A percentile compares a stretch with the other conserved stretches of the same genome.
phyloP scores from a whole-genome alignment of 495 filamentous ascomycete species.

The Tuber magnatum region DNA sequence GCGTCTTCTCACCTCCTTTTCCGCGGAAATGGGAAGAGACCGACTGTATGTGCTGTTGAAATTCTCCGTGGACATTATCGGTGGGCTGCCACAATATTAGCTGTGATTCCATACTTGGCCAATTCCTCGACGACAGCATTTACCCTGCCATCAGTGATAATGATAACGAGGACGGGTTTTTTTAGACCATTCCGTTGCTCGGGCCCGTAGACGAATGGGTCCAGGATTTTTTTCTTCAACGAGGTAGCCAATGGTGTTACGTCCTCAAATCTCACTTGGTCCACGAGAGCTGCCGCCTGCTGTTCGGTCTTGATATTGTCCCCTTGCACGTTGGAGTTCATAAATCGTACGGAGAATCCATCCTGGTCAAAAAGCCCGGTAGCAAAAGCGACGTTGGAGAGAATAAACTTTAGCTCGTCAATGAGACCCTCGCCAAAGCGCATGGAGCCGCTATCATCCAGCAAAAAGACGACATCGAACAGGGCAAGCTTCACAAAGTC shows the following conservation, averaged over 20 bases:
- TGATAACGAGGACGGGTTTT: slow-evolving; percentile 64
- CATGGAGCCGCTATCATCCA: slow-evolving; percentile 67
- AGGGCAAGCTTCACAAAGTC: slow-evolving; percentile 62
- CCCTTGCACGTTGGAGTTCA: slow-evolving; percentile 52
- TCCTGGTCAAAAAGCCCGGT: slow-evolving; percentile 65
- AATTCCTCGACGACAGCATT: neutral
- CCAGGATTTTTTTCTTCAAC: slow-evolving; percentile 56
- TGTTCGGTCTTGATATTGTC: slow-evolving; percentile 53
- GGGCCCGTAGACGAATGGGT: slow-evolving; percentile 52
- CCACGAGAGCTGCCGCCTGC: slow-evolving; percentile 54
- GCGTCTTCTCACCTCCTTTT: slow-evolving; percentile 25
- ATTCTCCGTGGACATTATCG: slow-evolving; percentile 33
- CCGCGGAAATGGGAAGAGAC: slow-evolving; percentile 29
- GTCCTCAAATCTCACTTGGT: slow-evolving; percentile 56
- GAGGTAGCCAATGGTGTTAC: slow-evolving; percentile 61
- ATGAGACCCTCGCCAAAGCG: slow-evolving; percentile 61
- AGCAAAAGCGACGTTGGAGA: slow-evolving; percentile 56
- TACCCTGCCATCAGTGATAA: slow-evolving; percentile 59
- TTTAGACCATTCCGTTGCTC: slow-evolving; percentile 49
- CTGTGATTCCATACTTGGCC: no score
- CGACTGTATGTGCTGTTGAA: slow-evolving; percentile 32
- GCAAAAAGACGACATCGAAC: slow-evolving; percentile 55
- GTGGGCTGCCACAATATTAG: slow-evolving; percentile 22
- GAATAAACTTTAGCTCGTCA: slow-evolving; percentile 59
- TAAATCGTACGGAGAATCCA: slow-evolving; percentile 63